These are phyloP conservation scores for Phytophthora ramorum DNA, from an alignment of 352 stramenopile genomes.

Conservation along the genomic window DNA sequence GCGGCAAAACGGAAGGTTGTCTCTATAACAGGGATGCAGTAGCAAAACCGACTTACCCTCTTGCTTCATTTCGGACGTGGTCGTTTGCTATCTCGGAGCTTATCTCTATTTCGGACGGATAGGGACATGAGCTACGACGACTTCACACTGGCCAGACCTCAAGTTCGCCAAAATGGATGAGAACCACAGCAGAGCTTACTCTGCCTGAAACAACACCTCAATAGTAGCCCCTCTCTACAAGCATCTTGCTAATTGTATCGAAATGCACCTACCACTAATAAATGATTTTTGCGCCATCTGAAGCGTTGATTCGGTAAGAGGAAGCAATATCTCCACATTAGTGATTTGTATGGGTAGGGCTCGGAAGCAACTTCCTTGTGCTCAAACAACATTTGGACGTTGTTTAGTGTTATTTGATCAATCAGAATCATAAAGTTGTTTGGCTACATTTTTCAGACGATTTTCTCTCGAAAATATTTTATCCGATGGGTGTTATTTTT, in stretches of 20 bases:
- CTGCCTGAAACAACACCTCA: slow-evolving; percentile 2
- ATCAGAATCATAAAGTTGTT: neutral
- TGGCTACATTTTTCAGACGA: too few relatives aligned
- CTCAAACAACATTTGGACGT: neutral
- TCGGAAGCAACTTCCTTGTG: slow-evolving; percentile 3
- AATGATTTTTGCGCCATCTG: neutral
- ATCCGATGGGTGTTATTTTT: too few relatives aligned
- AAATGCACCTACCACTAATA: neutral
- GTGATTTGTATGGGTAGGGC: neutral
- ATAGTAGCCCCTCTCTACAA: neutral
- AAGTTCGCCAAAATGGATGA: too few relatives aligned
- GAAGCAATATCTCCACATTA: neutral
- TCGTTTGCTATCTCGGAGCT: too few relatives aligned
- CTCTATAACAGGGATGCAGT: too few relatives aligned
- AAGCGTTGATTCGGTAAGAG: neutral
- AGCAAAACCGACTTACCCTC: too few relatives aligned
- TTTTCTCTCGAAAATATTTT: too few relatives aligned
- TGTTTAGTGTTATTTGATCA: slow-evolving; percentile 6
- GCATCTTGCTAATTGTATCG: neutral
- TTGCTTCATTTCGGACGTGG: too few relatives aligned
- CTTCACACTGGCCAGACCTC: too few relatives aligned
- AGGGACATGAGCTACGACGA: too few relatives aligned
- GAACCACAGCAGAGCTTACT: slow-evolving; percentile 2
- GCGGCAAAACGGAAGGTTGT: too few relatives aligned
- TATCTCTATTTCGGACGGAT: too few relatives aligned